phyloP scores from a whole-genome alignment of 2,329 filamentous ascomycete species.

The Dothideomycetes sp. region DNA sequence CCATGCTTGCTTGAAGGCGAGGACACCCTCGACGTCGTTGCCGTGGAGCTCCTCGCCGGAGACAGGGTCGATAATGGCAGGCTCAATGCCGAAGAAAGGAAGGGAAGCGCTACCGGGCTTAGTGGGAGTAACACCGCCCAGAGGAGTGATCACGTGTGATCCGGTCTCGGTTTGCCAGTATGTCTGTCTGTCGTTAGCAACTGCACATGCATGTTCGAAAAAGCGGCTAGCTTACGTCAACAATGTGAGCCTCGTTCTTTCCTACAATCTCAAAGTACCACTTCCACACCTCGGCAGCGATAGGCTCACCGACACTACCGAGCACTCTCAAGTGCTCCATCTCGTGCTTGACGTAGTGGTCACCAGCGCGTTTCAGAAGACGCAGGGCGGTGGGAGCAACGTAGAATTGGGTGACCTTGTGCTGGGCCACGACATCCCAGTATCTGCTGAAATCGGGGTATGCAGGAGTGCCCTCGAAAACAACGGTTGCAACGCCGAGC shows the following conservation, averaged over 20 bases:
- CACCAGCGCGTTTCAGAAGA: conserved; percentile 87
- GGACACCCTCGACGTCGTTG: conserved; percentile 93
- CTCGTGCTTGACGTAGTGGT: conserved; percentile 80
- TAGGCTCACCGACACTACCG: conserved; percentile 93
- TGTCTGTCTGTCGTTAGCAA: conserved; percentile 50
- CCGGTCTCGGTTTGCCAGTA: conserved; percentile 99
- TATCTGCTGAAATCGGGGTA: conserved; percentile 98
- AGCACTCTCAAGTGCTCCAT: conserved; percentile 86
- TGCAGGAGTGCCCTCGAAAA: conserved; percentile 95
- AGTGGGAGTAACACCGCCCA: conserved; percentile 87
- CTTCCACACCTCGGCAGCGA: conserved; percentile 97
- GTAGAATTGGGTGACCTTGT: conserved; percentile 95
- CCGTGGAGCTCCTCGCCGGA: conserved; percentile 87
- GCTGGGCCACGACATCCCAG: conserved; percentile 96
- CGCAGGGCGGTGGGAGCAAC: conserved; percentile 91
- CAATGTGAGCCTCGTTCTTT: conserved; percentile 83
- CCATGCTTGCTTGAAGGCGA: conserved; percentile 97
- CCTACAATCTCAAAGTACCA: conserved; percentile 97
- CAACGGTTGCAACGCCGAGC: conserved; percentile 85
- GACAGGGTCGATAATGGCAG: conserved; percentile 92
- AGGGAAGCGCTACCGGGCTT: conserved; percentile 94
- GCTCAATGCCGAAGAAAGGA: conserved; percentile 97
- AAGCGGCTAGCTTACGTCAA: conserved; percentile 69
- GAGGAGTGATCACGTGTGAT: conserved; percentile 87
- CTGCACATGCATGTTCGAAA: too few species aligned